Evolutionary conservation across 257 asterid genomes (phyloP), one percentile per base, ranked within the genome.

Genomic region (Nicotiana benthamiana): DNA sequence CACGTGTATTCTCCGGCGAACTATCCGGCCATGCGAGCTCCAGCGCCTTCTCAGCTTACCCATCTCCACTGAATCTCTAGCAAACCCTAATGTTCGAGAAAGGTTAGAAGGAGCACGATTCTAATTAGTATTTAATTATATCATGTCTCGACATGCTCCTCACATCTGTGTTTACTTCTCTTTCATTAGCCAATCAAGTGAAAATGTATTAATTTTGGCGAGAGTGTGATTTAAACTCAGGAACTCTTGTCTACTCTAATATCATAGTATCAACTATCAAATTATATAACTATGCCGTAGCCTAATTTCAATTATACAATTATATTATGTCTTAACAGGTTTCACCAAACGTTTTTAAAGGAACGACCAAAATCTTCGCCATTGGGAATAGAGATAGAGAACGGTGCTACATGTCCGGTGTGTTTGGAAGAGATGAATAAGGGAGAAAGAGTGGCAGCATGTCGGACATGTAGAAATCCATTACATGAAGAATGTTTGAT

Each of bases 391-490:
- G 93, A 52, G 84, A 85, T 82, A 22, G 95, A 85, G 10, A 89
- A 82, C 0, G 94, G 93, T 27, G 82, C 83, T 15, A 80, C 83
- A 7, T 95, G 99, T 83, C 98, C 98, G 9, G 92, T 93, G 18
- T 95, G 99, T 84, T 83, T 95, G 82, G 98, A 95, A 91, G 97
- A 89, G 64, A 90, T 95, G 97, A 77, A 86, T 27, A 86, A 67
- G 18, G 96, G 84, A 77, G 94, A 90, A 67, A 93, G 84, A 82
- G 81, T 95, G 63, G 94, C 91, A 82, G 91, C 87, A 40, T 95
- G 99, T 30, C 83, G 89, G 79, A 90, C 91, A 1, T 95, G 99
- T 57, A 90, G 83, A 88, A 95, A 95, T 77, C 88, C 89, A 48
- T 78, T 95, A n/a, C 98, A 95, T 52, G 96, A 91, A 61, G 94